Evolutionary conservation across 495 filamentous ascomycete species (phyloP).

Genomic region (Penicillium malachiteum): DNA sequence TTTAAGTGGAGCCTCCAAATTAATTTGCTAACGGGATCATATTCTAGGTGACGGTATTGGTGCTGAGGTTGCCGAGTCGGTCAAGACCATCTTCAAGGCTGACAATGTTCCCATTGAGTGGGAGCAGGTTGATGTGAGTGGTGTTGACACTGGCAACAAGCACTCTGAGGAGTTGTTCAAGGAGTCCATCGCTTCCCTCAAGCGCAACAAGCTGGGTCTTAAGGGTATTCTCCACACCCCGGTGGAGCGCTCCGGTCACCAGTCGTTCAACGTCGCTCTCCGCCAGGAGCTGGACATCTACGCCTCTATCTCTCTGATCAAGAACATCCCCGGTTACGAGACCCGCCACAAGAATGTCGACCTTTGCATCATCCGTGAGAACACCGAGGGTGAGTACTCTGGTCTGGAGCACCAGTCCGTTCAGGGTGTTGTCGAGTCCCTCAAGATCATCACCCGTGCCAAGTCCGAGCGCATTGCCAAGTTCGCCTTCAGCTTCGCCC

Average conservation of each 20-base stretch:
- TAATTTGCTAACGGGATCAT: neutral
- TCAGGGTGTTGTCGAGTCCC: constrained; percentile 92
- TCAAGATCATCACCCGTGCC: constrained; percentile 98
- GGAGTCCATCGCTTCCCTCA: constrained; percentile 90
- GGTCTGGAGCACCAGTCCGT: constrained; percentile 98
- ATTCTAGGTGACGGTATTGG: constrained; percentile 86
- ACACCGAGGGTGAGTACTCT: constrained; percentile 99
- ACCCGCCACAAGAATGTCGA: constrained; percentile 96
- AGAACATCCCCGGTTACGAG: constrained; percentile 98
- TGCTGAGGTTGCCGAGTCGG: constrained; percentile 94
- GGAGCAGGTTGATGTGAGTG: constrained; percentile 97
- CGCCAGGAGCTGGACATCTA: constrained; percentile 99
- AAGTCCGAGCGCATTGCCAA: constrained; percentile 99
- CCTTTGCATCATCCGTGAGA: constrained; percentile 98
- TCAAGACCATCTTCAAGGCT: constrained; percentile 98
- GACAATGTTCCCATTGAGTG: constrained; percentile 98
- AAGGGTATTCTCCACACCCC: constrained; percentile 97
- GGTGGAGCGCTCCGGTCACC: constrained; percentile 93
- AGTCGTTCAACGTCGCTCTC: constrained; percentile 98
- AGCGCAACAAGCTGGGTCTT: constrained; percentile 95
- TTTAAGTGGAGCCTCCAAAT: neutral
- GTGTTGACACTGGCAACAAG: constrained; percentile 81
- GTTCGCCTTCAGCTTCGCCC: constrained; percentile 95
- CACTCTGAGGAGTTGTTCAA: constrained; percentile 93
- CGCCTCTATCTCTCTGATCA: constrained; percentile 94